Evolutionary conservation across 2,329 filamentous ascomycete species (phyloP), one percentile per base, ranked within the genome.

Genomic region (Gnomoniopsis sp.): DNA sequence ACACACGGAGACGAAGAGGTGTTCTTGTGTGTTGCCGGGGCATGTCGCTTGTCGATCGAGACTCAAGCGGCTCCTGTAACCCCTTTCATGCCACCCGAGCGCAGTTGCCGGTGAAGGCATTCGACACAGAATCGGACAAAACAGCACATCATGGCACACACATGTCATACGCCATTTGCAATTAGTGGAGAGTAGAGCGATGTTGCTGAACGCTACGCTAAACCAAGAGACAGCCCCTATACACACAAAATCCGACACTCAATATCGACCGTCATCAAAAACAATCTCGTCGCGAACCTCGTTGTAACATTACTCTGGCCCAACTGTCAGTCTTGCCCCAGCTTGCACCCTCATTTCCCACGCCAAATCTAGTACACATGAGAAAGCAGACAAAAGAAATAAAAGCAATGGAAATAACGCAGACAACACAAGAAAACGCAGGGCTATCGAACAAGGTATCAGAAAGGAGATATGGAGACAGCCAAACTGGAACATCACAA

Each of bases 371-470:
- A 58, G 58, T 61, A 61, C 61, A 61, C 58, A 21, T 38, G 22
- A 57, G 10, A 36, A 23, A 36, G 23, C 36, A 46, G 10, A 19
- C 30, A 54, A 55, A 54, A 54, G 46, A 49, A 46, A 22, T 41
- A 53, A 49, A 49, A 43, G 44, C 60, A 67, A 22, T 26, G 26
- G 15, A 41, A 38, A 38, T 26, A 47, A 34, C 34, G 15, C 48
- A 56, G 47, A 64, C 38, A 61, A 49, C 57, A 63, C 53, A 63
- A 66, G 64, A 61, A 46, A 50, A 33, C 56, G 53, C 50, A 69
- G 73, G 72, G 80, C 79, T 80, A 80, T 83, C 76, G 79, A 82
- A 83, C 80, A 83, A 83, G 80, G 81, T 83, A 83, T 83, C 78
- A 79, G 77, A 74, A 70, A 73, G 67, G 68, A 66, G 64, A 65